Base-by-base conservation (phyloP, 495 filamentous ascomycete species). In the Hypoxylon rickii region DNA sequence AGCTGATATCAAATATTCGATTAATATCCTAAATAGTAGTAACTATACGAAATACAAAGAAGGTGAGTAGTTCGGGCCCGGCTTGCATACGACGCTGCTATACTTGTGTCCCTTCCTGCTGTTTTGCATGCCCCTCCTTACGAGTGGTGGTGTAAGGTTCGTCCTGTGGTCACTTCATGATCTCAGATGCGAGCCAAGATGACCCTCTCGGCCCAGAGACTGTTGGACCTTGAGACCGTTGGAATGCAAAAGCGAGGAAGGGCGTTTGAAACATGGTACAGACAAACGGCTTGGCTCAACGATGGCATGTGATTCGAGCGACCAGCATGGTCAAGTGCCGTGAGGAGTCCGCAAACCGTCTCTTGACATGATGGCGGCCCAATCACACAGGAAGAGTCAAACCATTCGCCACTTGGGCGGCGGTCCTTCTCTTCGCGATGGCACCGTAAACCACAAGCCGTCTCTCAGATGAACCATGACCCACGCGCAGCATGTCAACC, bases 371-470 rank as follows among this genome's bases (percentile, higher is more conserved):
- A 55, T 59, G 18, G 54, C 49, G 49, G 55, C 60, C 60, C 60
- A 63, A 63, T 58, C 48, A 55, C 51, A 54, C 54, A 59, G 44
- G 60, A 50, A 55, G 31, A 36, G 44, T 21, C 15, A 8, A 52
- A 51, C 34, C 19, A 54, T 50, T 59, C 53, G 60, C 60, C 60
- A 63, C 60, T 59, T 59, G 44, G 60, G 60, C 44, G 55, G 53
- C 42, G 40, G 43, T 40, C 21, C 12, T 39, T 33, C 15, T 39
- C 19, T 42, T 63, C 59, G 58, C 43, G 47, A 55, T 47, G 48
- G 49, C 55, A 43, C 31, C 24, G 24, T 29, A 29, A 29, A 44
- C 47, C 22, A 17, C 21, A 40, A 52, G 13, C 12, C 17, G 11
- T 62, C 22, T 22, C 40, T 49, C 17, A 47, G 12, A 15, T 20